Conservation (phyloP, 2,329 filamentous ascomycete species). For the Fusarium begoniae region DNA sequence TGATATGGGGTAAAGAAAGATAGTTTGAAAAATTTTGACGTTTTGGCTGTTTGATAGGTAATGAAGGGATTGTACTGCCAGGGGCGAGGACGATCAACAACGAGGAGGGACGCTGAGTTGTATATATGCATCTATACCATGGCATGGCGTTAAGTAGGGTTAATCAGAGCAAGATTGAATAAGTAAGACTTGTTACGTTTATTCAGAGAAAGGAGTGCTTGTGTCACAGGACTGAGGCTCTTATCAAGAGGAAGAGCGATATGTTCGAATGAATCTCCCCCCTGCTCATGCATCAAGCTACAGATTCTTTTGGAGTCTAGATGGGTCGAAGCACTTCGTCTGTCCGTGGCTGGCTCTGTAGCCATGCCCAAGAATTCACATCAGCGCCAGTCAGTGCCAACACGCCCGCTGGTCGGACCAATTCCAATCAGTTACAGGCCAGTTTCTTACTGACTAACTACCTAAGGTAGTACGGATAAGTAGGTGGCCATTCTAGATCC, state of each 20-base stretch:
- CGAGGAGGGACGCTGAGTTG: conserved; percentile 34
- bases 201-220: neutral
- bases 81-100: conserved; percentile 18
- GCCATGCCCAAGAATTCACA: neutral
- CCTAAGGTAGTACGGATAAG: neutral
- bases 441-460: neutral
- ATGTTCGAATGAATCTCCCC: neutral
- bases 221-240: neutral
- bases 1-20: conserved; percentile 10
- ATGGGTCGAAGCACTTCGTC: neutral
- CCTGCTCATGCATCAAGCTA: neutral
- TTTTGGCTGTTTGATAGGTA: conserved; percentile 27
- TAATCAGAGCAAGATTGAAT: conserved; percentile 40
- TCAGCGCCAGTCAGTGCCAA: neutral
- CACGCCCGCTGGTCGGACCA: neutral
- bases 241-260: neutral
- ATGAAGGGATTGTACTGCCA: conserved; percentile 28
- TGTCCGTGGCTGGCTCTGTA: neutral
- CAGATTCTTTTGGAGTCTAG: neutral
- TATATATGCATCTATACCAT: conserved; percentile 53
- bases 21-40: conserved; percentile 27
- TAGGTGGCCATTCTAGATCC: neutral
- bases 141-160: conserved; percentile 48
- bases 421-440: neutral
- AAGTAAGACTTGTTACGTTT: conserved; percentile 21